Base-by-base conservation (phyloP, 495 filamentous ascomycete genomes). In the Neurospora sp. region DNA sequence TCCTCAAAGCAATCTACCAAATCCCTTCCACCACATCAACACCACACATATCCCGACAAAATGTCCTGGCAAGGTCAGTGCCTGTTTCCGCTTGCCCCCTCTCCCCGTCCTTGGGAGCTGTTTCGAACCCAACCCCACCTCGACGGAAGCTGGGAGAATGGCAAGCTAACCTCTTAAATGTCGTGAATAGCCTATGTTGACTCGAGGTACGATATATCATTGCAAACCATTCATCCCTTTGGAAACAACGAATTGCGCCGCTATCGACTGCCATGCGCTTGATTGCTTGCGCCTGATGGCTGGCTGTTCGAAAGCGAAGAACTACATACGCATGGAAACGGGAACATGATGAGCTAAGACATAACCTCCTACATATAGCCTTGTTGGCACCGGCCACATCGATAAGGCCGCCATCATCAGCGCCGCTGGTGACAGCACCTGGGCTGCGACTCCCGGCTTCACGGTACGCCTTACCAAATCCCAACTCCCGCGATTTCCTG, bases 391-490 rank as follows among this genome's bases (percentile, higher is more conserved):
- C 76, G 90, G 90, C 78, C 91, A 96, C 82, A 84, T 97, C 83
- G 92, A 96, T 86, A 90, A 92, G 84, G 96, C 89, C 77, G 92
- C 92, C 79, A 96, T 98, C 82, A 89, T 95, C 85, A 93, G 90
- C 83, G 84, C 82, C 73, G 90, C 91, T 74, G 93, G 94, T 79
- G 92, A 93, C 80, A 93, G 90, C 80, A 86, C 90, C 76, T 97
- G 94, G 93, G 94, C 94, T 72, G 79, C 85, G n/a, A 88, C 89
- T 27, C 20, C 86, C 23, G 88, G 85, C 74, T 96, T 96, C 85
- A 82, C 81, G 76, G 94, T 97, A 90, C 80, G 90, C 79, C 54
- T 9, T 62, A 27, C 23, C 20, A 35, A 35, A 5, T 27, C 69
- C 8, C 73, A 71, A 66, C 39, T 37, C 72, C 73, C 48, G 38